A percentile compares a stretch with the other conserved stretches of the same genome.
phyloP scores from a whole-genome alignment of 352 stramenopile species.

The Phytophthora cactorum region DNA sequence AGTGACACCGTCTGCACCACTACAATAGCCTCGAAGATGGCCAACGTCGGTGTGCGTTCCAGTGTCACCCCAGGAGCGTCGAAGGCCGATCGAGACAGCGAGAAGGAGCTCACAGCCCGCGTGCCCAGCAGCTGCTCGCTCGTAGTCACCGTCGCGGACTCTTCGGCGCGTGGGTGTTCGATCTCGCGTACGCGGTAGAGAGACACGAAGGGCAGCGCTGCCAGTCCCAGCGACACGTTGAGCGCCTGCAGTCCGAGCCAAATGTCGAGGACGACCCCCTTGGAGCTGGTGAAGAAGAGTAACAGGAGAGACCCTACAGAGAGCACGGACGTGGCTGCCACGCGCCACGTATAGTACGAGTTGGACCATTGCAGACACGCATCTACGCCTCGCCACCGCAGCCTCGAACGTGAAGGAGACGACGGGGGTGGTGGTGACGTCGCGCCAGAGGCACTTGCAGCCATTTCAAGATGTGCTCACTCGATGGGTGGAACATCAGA shows the following conservation, averaged over 20 bases:
- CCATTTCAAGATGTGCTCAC: constrained; percentile 18
- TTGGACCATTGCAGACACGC: constrained; percentile 66
- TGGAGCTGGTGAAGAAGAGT: constrained; percentile 42
- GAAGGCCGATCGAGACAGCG: constrained; percentile 57
- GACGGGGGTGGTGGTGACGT: constrained; percentile 4
- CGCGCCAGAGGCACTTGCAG: neutral
- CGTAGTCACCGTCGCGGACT: constrained; percentile 1
- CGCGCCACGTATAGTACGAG: constrained; percentile 72
- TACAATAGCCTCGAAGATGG: constrained; percentile 70
- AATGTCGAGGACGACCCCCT: constrained; percentile 46
- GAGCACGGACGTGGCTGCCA: constrained; percentile 53
- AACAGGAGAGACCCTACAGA: constrained; percentile 52
- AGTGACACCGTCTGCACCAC: constrained; percentile 65
- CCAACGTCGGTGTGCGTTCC: constrained; percentile 57
- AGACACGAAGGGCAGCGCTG: constrained; percentile 50
- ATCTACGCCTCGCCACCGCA: constrained; percentile 46
- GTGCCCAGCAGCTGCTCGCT: constrained; percentile 28
- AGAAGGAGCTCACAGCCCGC: constrained; percentile 51
- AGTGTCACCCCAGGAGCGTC: constrained; percentile 46
- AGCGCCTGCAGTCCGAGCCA: constrained; percentile 60
- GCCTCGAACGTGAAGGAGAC: neutral
- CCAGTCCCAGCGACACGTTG: constrained; percentile 64
- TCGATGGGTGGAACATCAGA: constrained; percentile 1
- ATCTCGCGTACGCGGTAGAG: constrained; percentile 44
- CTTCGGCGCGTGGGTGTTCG: neutral